These are phyloP conservation scores for Barnettozyma siamensis DNA, from an alignment of 805 yeast genomes.

Conservation along the genomic window DNA sequence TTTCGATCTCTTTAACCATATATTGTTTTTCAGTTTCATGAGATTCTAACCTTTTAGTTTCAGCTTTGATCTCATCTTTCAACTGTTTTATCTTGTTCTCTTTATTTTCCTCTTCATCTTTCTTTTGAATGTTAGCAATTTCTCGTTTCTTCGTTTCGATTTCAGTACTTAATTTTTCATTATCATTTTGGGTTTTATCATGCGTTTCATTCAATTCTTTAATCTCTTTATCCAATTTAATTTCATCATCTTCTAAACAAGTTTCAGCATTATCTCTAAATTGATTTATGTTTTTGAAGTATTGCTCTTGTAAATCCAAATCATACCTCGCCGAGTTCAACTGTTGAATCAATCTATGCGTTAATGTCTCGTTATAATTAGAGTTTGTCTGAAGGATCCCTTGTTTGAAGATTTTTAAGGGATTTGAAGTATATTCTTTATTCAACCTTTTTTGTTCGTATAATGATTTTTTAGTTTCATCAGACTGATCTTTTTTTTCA, in stretches of 20 bases:
- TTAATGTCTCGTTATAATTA: constrained; percentile 39
- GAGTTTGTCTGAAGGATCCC: constrained; percentile 43
- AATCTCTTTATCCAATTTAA: constrained; percentile 41
- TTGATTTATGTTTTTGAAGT: constrained; percentile 37
- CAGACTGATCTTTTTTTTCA: constrained; percentile 40
- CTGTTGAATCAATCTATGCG: constrained; percentile 58
- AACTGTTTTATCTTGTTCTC: constrained; percentile 35
- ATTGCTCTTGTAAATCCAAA: constrained; percentile 38
- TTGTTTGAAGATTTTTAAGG: constrained; percentile 48
- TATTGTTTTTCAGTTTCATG: constrained; percentile 56
- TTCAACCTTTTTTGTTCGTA: constrained; percentile 59
- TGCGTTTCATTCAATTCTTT: constrained; percentile 33
- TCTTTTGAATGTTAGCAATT: constrained; percentile 19
- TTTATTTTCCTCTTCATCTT: constrained; percentile 25
- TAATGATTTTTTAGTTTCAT: constrained; percentile 29
- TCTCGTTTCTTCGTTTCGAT: constrained; percentile 22
- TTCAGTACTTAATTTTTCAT: constrained; percentile 23
- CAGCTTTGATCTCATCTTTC: constrained; percentile 38
- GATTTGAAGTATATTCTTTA: constrained; percentile 65
- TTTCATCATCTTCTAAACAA: constrained; percentile 38
- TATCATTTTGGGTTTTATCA: constrained; percentile 26
- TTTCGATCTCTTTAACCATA: constrained; percentile 51
- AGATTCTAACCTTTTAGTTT: constrained; percentile 40
- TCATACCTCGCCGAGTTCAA: constrained; percentile 44
- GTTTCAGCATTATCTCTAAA: constrained; percentile 38